Evolutionary conservation across 1,284 basidiomycete genomes (phyloP).

Genomic region (Ustilago bromivora): DNA sequence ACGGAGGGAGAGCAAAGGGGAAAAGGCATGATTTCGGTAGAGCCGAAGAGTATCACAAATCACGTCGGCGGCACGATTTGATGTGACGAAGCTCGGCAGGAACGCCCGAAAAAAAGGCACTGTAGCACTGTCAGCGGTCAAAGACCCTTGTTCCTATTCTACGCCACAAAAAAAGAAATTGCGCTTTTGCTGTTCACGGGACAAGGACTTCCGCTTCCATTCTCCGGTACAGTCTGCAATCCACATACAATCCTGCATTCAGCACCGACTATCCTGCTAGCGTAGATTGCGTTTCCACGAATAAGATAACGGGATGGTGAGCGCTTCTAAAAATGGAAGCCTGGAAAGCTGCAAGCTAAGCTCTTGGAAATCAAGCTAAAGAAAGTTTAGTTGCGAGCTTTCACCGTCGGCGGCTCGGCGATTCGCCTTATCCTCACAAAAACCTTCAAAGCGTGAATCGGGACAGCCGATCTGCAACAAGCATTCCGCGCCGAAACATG

Average conservation of each 20-base stretch:
- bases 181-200: neutral
- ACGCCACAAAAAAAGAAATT: neutral
- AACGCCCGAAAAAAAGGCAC: no score
- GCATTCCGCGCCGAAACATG: neutral
- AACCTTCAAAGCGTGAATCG: neutral
- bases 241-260: neutral
- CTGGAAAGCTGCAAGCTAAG: neutral
- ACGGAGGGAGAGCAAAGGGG: neutral
- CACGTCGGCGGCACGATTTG: slow-evolving; percentile 2
- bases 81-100: neutral
- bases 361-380: no score
- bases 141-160: neutral
- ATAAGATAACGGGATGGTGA: neutral
- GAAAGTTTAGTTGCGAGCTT: neutral
- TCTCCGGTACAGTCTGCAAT: neutral
- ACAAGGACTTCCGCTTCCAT: neutral
- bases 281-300: neutral
- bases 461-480: neutral
- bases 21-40: neutral
- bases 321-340: neutral
- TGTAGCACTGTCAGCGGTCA: no score
- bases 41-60: neutral
- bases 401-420: slow-evolving; percentile 5
- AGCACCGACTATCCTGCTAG: neutral
- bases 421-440: neutral